Percentiles rank a stretch among this genome's conserved stretches.
These are phyloP conservation scores for Sedum album DNA, from an alignment of 164 flowering plant genomes.

Conservation along the genomic window DNA sequence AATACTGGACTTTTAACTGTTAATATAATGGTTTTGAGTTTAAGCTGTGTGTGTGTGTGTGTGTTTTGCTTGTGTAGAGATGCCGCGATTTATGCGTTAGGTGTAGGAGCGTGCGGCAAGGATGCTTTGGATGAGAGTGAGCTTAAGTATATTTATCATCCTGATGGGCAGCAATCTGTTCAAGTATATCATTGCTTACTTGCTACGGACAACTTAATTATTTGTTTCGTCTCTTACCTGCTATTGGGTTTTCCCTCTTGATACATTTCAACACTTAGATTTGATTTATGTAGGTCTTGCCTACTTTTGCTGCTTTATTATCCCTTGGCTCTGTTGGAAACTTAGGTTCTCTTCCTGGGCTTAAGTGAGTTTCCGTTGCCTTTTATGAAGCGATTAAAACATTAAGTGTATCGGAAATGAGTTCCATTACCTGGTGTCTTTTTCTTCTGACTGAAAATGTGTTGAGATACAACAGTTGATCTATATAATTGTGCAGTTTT, in stretches of 20 bases:
- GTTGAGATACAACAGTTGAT: not conserved
- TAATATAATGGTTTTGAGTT: not conserved
- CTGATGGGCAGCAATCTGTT: constrained; percentile 55
- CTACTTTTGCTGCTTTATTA: constrained; percentile 75
- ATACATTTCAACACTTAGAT: not conserved
- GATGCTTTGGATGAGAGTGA: constrained; percentile 71
- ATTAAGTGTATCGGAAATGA: not conserved
- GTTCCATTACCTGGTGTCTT: not conserved
- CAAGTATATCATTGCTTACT: constrained; percentile 29
- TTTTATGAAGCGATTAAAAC: not conserved
- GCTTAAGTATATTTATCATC: constrained; percentile 81
- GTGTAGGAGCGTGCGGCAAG: constrained; percentile 75
- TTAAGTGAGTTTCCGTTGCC: constrained; percentile 43
- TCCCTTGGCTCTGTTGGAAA: constrained; percentile 13
- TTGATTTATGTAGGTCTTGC: constrained; percentile 59
- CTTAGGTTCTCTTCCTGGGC: constrained; percentile 36
- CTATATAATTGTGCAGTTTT: constrained; percentile 37
- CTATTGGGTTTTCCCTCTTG: not conserved
- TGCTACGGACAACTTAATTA: not conserved
- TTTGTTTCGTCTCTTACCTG: not conserved
- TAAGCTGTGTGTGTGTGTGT: not conserved
- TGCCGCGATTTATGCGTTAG: constrained; percentile 81
- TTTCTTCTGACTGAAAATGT: not conserved
- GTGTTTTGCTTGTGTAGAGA: constrained; percentile 35
- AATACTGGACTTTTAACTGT: no score